Base-by-base conservation (phyloP, 73 alveolate genomes). In the Uronychia binucleata region DNA sequence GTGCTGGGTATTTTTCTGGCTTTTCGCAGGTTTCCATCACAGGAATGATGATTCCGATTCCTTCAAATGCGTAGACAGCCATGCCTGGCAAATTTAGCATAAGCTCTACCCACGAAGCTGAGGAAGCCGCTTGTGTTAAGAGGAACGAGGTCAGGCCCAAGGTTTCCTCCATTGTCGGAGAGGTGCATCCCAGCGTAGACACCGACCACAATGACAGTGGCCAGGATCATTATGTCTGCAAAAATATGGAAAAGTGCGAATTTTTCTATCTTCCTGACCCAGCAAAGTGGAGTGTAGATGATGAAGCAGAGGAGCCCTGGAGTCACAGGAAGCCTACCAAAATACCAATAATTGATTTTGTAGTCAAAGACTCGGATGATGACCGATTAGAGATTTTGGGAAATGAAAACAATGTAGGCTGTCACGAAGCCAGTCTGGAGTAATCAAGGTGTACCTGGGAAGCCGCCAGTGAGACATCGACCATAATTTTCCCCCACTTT, bases 381-480 rank as follows among this genome's bases (percentile, higher is more conserved):
- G 27, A 90, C 87, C 25, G 59, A 8, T 13, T 79, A 67, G 28
- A 90, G 77, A 81, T 80, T 79, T 31, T 80, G 67, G 1, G 82
- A 57, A 19, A 90, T 90, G 85, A 90, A 90, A n/a, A 74, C 90
- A 30, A 90, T 90, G 74, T 90, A 87, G 29, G 91, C 90, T 1
- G 87, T 57, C 79, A 78, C 90, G 74, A 90, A 90, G 31, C 95
- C 95, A 33, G 77, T 79, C 75, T 90, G 85, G 85, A 46, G 19
- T 11, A 11, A 46, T 46, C 5, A 19, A 11, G 19, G 31, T 58
- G 35, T 82, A 80, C 83, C 74, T 90, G 78, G 1, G 91, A 32
- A 11, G 33, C 26, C 26, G 86, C 80, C 59, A 90, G 75, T 29
- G 88, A 31, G 19, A 90, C 77, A 33, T 90, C 92, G 0, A 81